These are phyloP conservation scores for Peribolospora baueri DNA, from an alignment of 768 basidiomycete species.

Conservation along the genomic window DNA sequence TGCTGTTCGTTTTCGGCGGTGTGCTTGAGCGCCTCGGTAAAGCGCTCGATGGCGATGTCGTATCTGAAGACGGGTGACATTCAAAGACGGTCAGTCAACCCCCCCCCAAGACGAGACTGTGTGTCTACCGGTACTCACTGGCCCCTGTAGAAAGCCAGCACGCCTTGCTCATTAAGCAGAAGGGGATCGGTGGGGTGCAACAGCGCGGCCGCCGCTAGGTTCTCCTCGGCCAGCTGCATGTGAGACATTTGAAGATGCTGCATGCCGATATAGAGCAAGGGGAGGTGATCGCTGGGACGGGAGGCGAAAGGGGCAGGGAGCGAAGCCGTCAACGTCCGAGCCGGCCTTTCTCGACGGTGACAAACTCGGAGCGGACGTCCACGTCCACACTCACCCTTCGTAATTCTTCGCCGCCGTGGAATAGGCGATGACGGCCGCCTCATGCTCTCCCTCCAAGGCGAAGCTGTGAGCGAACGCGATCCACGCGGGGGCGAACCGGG, in stretches of 20 bases:
- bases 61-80: constrained; percentile 29
- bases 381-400: constrained; percentile 45
- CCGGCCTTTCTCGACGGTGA: background rate
- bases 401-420: constrained; percentile 90
- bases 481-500: constrained; percentile 89
- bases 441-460: constrained; percentile 90
- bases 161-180: constrained; percentile 73
- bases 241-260: constrained; percentile 84
- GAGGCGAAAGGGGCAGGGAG: background rate
- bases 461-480: constrained; percentile 94
- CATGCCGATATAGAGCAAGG: constrained; percentile 90
- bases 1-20: constrained; percentile 47
- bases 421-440: constrained; percentile 93
- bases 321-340: background rate
- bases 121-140: constrained; percentile 29
- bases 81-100: background rate
- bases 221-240: constrained; percentile 56
- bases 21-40: constrained; percentile 49
- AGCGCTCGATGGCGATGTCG: constrained; percentile 41
- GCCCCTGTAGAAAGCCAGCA: constrained; percentile 68
- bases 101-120: background rate
- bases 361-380: background rate
- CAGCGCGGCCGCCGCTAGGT: constrained; percentile 50
- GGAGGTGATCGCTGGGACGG: constrained; percentile 38
- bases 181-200: constrained; percentile 77